Evolutionary conservation across 257 asterid genomes (phyloP).

Genomic region (Fraxinus cuspidata): DNA sequence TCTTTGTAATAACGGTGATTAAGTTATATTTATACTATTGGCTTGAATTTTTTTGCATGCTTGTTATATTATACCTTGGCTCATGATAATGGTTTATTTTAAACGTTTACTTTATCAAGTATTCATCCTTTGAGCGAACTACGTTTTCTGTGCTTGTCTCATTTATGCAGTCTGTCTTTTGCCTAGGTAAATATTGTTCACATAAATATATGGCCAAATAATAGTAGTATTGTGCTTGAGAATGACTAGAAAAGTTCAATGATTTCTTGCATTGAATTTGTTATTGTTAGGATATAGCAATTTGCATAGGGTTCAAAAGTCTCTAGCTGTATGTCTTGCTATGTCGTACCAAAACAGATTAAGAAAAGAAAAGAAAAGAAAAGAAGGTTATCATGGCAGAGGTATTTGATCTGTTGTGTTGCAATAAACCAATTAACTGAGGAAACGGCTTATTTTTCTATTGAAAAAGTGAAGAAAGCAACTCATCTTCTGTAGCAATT

Average conservation of each 20-base stretch:
- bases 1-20: neutral
- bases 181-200: constrained; percentile 3
- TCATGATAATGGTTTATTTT: neutral
- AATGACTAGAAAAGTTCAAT: neutral
- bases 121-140: neutral
- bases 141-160: neutral
- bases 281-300: neutral
- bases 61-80: constrained; percentile 3
- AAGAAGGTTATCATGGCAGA: neutral
- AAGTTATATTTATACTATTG: neutral
- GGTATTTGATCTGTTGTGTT: neutral
- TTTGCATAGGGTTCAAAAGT: neutral
- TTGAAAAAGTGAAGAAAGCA: neutral
- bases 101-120: neutral
- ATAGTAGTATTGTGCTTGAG: neutral
- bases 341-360: neutral
- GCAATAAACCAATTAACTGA: neutral
- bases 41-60: constrained; percentile 4
- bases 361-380: neutral
- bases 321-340: neutral
- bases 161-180: constrained; percentile 9
- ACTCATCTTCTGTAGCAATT: neutral
- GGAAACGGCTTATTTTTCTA: neutral
- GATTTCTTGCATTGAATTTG: neutral
- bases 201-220: neutral